These are phyloP conservation scores for Pouteria glomerata DNA, from an alignment of 148 eudicot species.

Conservation along the genomic window DNA sequence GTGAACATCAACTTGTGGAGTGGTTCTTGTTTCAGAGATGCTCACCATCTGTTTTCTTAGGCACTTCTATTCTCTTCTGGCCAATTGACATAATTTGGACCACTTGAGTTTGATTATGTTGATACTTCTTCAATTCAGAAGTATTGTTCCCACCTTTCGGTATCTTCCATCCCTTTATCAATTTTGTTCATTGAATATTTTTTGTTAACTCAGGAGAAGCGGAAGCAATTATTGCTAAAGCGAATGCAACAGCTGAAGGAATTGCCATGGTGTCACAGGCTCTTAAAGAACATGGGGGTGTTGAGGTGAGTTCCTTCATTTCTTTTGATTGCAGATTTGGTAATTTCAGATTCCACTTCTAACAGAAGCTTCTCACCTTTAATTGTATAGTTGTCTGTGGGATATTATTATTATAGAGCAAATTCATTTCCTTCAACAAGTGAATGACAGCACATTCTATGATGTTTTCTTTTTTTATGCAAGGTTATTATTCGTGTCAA, in stretches of 20 bases:
- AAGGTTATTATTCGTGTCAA: no score
- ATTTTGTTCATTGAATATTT: no score
- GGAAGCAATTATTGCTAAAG: conserved; percentile 59
- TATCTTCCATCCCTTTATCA: no score
- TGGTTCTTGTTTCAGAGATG: not conserved
- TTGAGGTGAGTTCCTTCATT: conserved; percentile 37
- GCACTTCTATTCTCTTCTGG: not conserved
- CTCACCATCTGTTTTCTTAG: not conserved
- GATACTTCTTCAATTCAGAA: not conserved
- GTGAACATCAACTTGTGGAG: not conserved
- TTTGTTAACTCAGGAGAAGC: conserved; percentile 63
- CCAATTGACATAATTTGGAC: no score
- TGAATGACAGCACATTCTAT: not conserved
- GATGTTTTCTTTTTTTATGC: not conserved
- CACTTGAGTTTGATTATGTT: not conserved
- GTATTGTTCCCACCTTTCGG: not conserved
- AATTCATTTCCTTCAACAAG: no score
- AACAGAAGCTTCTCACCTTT: not conserved
- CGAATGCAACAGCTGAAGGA: conserved; percentile 46
- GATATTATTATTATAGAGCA: no score
- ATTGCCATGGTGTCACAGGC: conserved; percentile 43
- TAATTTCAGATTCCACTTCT: not conserved
- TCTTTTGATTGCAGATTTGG: not conserved
- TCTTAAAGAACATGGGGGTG: conserved; percentile 49
- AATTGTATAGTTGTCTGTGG: not conserved